These are phyloP conservation scores for Polyrhizophydium stewartii DNA, from an alignment of 371 early-diverging fungal species.

Conservation along the genomic window DNA sequence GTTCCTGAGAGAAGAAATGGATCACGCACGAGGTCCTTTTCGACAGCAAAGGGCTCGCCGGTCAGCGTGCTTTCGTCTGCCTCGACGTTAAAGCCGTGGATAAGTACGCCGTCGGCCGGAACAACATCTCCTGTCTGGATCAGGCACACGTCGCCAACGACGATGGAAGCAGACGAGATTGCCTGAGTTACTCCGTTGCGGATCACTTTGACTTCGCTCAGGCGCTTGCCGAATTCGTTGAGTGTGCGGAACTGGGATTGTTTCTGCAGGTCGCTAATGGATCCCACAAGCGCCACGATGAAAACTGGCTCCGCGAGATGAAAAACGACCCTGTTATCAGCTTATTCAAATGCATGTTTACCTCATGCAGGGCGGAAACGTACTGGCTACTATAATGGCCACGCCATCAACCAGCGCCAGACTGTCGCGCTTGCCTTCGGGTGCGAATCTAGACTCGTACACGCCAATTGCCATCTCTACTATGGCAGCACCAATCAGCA, in stretches of 20 bases:
- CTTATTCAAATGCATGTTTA: not conserved
- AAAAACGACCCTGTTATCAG: no score
- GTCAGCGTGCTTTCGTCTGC: slow-evolving; percentile 63
- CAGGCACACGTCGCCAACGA: slow-evolving; percentile 48
- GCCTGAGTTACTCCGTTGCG: slow-evolving; percentile 15
- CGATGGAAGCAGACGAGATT: slow-evolving; percentile 16
- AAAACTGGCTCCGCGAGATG: slow-evolving; percentile 36
- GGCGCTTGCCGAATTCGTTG: slow-evolving; percentile 48
- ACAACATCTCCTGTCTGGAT: slow-evolving; percentile 47
- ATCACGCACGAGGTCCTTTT: slow-evolving; percentile 28
- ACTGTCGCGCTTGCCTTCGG: slow-evolving; percentile 24
- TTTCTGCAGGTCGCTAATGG: slow-evolving; percentile 81
- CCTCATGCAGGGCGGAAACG: not conserved
- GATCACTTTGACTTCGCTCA: slow-evolving; percentile 21
- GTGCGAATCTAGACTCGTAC: slow-evolving; percentile 28
- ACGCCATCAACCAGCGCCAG: slow-evolving; percentile 72
- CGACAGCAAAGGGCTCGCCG: slow-evolving; percentile 74
- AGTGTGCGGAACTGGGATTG: slow-evolving; percentile 80
- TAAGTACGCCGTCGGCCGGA: slow-evolving; percentile 35
- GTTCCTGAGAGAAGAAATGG: slow-evolving; percentile 64
- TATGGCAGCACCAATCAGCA: slow-evolving; percentile 66
- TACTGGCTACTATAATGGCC: slow-evolving; percentile 74
- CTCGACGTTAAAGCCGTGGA: slow-evolving; percentile 20
- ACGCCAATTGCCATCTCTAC: slow-evolving; percentile 72
- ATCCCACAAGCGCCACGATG: slow-evolving; percentile 70